Percentiles rank a stretch among this genome's conserved stretches.
Conservation (phyloP, 768 basidiomycete genomes). For the Dentipellis sp. region DNA sequence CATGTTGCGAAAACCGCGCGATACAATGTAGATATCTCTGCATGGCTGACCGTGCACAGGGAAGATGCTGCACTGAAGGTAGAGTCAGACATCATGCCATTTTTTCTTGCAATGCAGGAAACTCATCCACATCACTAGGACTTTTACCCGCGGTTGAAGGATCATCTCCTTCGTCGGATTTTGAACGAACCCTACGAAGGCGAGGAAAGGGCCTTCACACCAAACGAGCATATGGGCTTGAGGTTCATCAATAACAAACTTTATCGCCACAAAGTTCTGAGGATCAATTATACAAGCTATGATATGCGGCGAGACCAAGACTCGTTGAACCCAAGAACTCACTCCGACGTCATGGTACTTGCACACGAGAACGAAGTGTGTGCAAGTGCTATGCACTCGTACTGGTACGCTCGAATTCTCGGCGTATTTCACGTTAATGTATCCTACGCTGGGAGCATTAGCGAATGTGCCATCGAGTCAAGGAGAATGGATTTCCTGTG, state of each 20-base stretch:
- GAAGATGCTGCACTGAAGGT: constrained; percentile 13
- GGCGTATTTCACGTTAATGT: constrained; percentile 22
- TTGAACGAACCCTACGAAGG: not conserved
- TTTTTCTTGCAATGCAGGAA: too few relatives aligned
- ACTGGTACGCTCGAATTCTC: constrained; percentile 21
- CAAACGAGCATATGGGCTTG: constrained; percentile 8
- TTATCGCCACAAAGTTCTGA: constrained; percentile 23
- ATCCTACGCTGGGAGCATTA: constrained; percentile 26
- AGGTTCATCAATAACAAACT: constrained; percentile 17
- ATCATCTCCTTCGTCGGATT: constrained; percentile 16
- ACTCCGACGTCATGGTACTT: constrained; percentile 24
- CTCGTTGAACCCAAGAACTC: constrained; percentile 28
- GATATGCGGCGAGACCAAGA: constrained; percentile 33
- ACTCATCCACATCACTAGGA: not conserved
- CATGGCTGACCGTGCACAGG: not conserved
- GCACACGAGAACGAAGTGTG: constrained; percentile 6
- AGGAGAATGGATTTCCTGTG: not conserved
- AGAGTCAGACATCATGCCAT: too few relatives aligned
- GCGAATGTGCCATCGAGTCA: constrained; percentile 10
- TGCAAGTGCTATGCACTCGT: constrained; percentile 12
- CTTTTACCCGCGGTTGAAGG: constrained; percentile 14
- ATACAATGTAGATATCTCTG: not conserved
- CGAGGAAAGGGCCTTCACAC: not conserved
- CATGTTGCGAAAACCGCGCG: not conserved
- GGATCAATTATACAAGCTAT: constrained; percentile 34